phyloP scores from a whole-genome alignment of 2,329 filamentous ascomycete species.

The Penicillium sp. region DNA sequence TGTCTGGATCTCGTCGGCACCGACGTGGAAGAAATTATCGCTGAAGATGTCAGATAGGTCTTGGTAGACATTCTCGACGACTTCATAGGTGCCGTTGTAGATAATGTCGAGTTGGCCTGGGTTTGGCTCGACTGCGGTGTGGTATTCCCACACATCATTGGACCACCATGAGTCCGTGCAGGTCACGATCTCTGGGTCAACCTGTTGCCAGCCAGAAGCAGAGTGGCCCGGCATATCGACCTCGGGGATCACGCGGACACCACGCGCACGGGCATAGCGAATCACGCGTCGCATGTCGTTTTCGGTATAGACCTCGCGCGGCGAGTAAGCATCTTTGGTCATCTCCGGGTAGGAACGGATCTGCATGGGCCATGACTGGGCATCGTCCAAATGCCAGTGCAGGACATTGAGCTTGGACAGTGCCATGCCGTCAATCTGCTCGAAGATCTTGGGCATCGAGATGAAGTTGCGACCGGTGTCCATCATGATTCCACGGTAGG shows the following conservation, averaged over 20 bases:
- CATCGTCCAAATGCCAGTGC: constrained; percentile 56
- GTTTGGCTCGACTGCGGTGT: constrained; percentile 56
- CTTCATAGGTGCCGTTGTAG: constrained; percentile 54
- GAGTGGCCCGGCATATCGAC: constrained; percentile 61
- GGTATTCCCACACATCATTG: constrained; percentile 53
- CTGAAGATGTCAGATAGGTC: constrained; percentile 51
- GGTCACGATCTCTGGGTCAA: constrained; percentile 55
- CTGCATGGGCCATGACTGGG: constrained; percentile 55
- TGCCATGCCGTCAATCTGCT: constrained; percentile 55
- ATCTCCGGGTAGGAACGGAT: constrained; percentile 51
- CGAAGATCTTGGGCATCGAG: constrained; percentile 49
- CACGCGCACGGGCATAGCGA: constrained; percentile 52
- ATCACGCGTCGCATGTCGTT: constrained; percentile 46
- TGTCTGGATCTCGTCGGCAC: constrained; percentile 54
- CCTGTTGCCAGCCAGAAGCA: constrained; percentile 53
- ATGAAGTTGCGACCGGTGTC: constrained; percentile 56
- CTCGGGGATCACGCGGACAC: constrained; percentile 59
- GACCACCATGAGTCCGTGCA: constrained; percentile 59
- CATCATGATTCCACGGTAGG: constrained; percentile 55
- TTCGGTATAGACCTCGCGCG: constrained; percentile 47
- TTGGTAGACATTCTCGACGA: constrained; percentile 53
- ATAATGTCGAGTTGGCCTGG: constrained; percentile 56
- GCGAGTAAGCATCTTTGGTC: constrained; percentile 54
- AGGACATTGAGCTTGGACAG: constrained; percentile 57
- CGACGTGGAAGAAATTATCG: constrained; percentile 55